Percentiles rank a stretch among this genome's conserved stretches.
Conservation (phyloP, 768 basidiomycete genomes). For the Leccinum barrowsii region DNA sequence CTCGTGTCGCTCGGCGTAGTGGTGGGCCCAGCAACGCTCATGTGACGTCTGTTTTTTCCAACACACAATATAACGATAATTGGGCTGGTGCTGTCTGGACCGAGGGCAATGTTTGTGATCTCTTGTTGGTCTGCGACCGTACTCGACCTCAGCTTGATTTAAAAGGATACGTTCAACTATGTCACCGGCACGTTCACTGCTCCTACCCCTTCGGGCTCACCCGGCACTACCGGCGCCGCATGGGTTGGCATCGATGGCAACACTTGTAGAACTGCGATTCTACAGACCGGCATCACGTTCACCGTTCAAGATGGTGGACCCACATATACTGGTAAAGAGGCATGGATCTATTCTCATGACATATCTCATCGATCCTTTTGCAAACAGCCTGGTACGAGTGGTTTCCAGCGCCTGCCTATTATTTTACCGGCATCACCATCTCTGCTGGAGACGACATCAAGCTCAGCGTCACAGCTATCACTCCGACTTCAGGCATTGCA, state of each 20-base stretch:
- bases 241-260: slow-evolving; percentile 15
- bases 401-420: background rate
- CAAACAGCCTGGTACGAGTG: slow-evolving; percentile 15
- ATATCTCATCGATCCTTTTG: background rate
- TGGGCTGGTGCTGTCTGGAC: slow-evolving; percentile 13
- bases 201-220: slow-evolving; percentile 3
- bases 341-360: too few relatives aligned
- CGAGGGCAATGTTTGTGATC: background rate
- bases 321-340: slow-evolving; percentile 1
- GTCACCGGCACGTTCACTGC: slow-evolving; percentile 11
- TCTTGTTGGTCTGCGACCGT: background rate
- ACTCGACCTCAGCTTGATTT: background rate
- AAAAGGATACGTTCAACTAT: slow-evolving; percentile 4
- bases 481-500: background rate
- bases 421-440: background rate
- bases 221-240: background rate
- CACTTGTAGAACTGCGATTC: background rate
- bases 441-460: slow-evolving; percentile 9
- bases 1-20: background rate
- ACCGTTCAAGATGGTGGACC: background rate
- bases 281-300: slow-evolving; percentile 7
- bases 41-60: background rate
- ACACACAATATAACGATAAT: background rate
- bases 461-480: background rate
- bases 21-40: background rate